phyloP scores from a whole-genome alignment of 352 stramenopile genomes.

The Pythium grandisporangium region DNA sequence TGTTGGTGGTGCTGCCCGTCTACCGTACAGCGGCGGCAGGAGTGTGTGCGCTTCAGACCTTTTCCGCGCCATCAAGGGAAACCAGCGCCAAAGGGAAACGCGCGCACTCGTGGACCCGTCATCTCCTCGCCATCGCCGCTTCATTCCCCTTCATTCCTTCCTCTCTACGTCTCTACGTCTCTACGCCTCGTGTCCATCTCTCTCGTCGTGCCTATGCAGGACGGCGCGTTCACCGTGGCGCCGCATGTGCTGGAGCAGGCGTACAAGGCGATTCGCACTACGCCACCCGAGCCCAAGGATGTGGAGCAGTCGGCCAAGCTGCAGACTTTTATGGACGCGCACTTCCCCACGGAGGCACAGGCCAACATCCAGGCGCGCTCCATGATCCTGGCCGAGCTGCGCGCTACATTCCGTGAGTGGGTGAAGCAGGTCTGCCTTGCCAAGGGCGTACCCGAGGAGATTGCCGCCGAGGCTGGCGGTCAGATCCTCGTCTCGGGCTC shows the following conservation, averaged over 20 bases:
- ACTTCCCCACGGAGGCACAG: slow-evolving; percentile 70
- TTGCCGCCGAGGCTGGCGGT: slow-evolving; percentile 74
- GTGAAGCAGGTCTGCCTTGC: slow-evolving; percentile 78
- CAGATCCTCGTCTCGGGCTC: slow-evolving; percentile 88
- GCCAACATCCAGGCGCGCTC: slow-evolving; percentile 81
- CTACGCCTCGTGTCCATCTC: no score
- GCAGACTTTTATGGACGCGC: slow-evolving; percentile 66
- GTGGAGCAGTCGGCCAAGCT: slow-evolving; percentile 78
- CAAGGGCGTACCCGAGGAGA: slow-evolving; percentile 80
- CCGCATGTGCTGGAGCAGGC: slow-evolving; percentile 78
- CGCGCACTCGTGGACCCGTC: no score
- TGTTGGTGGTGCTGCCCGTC: no score
- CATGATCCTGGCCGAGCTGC: slow-evolving; percentile 77
- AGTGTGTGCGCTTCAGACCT: no score
- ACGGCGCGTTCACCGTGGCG: slow-evolving; percentile 55
- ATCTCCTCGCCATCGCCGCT: not conserved
- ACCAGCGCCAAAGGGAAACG: no score
- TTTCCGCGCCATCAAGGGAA: no score
- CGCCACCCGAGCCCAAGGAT: slow-evolving; percentile 73
- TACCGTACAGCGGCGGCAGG: no score
- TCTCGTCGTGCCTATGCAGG: slow-evolving; percentile 33
- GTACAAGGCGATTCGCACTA: slow-evolving; percentile 85
- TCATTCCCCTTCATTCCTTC: no score
- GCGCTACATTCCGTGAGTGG: slow-evolving; percentile 78
- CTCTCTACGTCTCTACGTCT: no score